Base-by-base conservation (phyloP, 2,329 filamentous ascomycete genomes). In the Celoporthe dispersa region DNA sequence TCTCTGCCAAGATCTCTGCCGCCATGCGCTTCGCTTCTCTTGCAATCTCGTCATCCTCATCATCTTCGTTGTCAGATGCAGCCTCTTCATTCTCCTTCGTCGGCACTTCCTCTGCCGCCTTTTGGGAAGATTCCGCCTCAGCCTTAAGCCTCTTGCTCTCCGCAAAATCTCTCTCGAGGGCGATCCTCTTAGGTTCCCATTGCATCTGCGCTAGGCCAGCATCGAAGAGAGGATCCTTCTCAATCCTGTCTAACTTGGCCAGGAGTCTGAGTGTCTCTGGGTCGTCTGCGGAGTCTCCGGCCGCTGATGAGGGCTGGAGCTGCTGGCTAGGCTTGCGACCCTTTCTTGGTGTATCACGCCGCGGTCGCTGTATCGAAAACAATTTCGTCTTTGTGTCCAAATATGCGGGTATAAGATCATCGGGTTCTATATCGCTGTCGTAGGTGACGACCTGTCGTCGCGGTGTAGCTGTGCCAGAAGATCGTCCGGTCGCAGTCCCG, bases 191-290 rank as follows among this genome's bases (percentile, higher is more conserved):
- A 7, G 82, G 78, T 71, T 85, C 87, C 92, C 92, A 94, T 74
- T 87, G 82, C 70, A 87, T 82, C 68, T 92, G 88, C 5, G 91
- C 92, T 44, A 87, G 79, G 61, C 85, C 83, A 69, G 85, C 86
- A 76, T 95, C 92, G 75, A 94, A 94, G 3, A 95, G 81, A 22
- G 94, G 84, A 76, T 95, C 92, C 35, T 88, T 91, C 76, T 96
- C 91, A 57, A 98, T 93, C 71, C 87, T 88, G 51, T 89, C 86
- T 53, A 98, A 82, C 77, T 94, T 97, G 22, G 90, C 89, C 55
- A 91, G 85, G 2, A 97, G 80, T 74, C 90, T 93, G 12, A 86
- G 86, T 59, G 90, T 83, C 71, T 88, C 86, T 31, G 87, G 78
- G 22, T 80, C 78, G 37, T 82, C 79, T 74, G 39, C 73, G 67